Base-by-base conservation (phyloP, 164 flowering plant genomes). In the Stephania yunnanensis region DNA sequence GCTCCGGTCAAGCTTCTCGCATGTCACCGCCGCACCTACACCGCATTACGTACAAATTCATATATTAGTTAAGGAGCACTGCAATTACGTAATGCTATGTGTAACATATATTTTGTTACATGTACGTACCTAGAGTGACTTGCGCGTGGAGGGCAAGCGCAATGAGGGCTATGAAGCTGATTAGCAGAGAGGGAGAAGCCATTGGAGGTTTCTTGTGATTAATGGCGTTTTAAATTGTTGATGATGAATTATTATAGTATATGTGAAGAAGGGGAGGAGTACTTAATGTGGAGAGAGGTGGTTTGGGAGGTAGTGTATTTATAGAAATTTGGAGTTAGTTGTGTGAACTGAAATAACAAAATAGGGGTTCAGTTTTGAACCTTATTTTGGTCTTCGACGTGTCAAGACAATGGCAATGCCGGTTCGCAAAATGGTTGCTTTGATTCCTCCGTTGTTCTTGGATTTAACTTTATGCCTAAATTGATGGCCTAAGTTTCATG, bases 1-100 rank as follows among this genome's bases (percentile, higher is more conserved):
- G 7, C 86, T 81, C n/a, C 55, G 80, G 4, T 89, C 85, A 82
- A 93, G 82, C 15, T 84, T 79, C 80, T 93, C 97, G 69, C 97
- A 93, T 1, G 25, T 61, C 66, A 61, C 25, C 29, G 20, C 20
- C n/a, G 66, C 66, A 19, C 66, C 66, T 61, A 50, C 11, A 61
- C 25, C 25, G 2, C 20, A 61, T 20, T 25, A 19, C 64, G 20
- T 58, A 48, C 11, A 50, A 50, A 10, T 8, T 9, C 11, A 50
- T 11, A 50, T 11, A 50, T 2, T 11, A 10, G 55, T 15, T 50
- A 50, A 50, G 12, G 11, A 0, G 55, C 15, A 10, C 4, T 50
- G 55, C 15, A 15, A 9, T 9, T 2, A 50, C 1, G 4, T 10
- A 15, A 1, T 48, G 10, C 53, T 48, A 48, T 7, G 4, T 1